Evolutionary conservation across 148 eudicot species (phyloP).

Genomic region (Cornus controversa): DNA sequence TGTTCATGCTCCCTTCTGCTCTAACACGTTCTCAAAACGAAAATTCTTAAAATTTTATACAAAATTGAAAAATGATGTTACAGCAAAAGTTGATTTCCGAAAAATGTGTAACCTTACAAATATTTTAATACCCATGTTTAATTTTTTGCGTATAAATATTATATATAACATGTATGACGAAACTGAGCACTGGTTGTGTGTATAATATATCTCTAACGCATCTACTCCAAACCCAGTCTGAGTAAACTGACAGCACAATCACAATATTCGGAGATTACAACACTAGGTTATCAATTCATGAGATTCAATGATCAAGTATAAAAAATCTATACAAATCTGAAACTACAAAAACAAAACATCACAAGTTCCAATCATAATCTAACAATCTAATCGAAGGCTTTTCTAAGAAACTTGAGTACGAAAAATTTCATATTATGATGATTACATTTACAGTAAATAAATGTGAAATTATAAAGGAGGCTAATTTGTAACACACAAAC

Average conservation of each 20-base stretch:
- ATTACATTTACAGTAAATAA: neutral
- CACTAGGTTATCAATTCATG: neutral
- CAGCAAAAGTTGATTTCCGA: too few relatives aligned
- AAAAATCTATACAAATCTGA: neutral
- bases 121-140: too few relatives aligned
- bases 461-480: neutral
- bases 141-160: too few relatives aligned
- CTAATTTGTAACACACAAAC: neutral
- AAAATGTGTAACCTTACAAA: too few relatives aligned
- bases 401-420: neutral
- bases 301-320: neutral
- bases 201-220: too few relatives aligned
- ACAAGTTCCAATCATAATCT: neutral
- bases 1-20: neutral
- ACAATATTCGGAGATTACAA: neutral
- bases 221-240: neutral
- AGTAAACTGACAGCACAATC: neutral
- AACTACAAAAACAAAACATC: neutral
- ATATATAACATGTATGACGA: neutral
- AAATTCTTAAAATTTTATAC: too few relatives aligned
- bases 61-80: too few relatives aligned
- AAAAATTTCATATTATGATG: neutral
- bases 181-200: neutral
- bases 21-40: neutral
- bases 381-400: neutral